Evolutionary conservation across 2,329 filamentous ascomycete genomes (phyloP), one percentile per base, ranked within the genome.

Genomic region (Cordyceps cateniannulata): DNA sequence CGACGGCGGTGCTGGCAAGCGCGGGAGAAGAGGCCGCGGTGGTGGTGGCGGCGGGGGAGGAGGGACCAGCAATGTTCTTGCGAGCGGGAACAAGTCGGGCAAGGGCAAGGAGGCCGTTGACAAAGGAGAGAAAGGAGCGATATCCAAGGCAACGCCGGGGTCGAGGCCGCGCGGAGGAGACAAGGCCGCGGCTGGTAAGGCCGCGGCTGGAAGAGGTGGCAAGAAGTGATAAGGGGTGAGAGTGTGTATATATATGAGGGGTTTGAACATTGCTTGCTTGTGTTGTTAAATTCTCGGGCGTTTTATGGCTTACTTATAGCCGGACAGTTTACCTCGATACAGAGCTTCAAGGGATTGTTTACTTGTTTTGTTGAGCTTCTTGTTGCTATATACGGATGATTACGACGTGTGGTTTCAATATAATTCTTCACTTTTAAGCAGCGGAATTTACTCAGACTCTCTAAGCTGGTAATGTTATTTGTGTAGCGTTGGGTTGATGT

Each of bases 11-110:
- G 66, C 67, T 29, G 32, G 32, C 14, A 68, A 69, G 27, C 71
- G 72, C 56, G 68, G 69, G 20, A 66, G 67, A 25, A 65, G 62
- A 47, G 63, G 66, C 20, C 62, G 70, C 62, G 68, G 70, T 48
- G 71, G 70, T 44, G 52, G 63, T 7, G 58, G 57, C n/a, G 50
- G 44, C 16, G 27, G 54, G 4, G 44, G 27, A 24, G 12, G 27
- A 27, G 27, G 27, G n/a, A 22, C 32, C 32, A n/a, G 40, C 3
- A 22, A 42, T 50, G 55, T 35, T 42, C 3, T 16, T 50, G 5
- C 42, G 18, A 24, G 44, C 3, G 24, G 24, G 24, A 25, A 45
- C 20, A 59, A 38, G 20, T 47, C 42, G 14, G 20, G 25, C 40
- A 48, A 53, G 29, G 48, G 18, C 54, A 58, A 56, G 48, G 59